These are phyloP conservation scores for Backusella parvicylindrica DNA, from an alignment of 192 early-diverging fungal genomes.

Conservation along the genomic window DNA sequence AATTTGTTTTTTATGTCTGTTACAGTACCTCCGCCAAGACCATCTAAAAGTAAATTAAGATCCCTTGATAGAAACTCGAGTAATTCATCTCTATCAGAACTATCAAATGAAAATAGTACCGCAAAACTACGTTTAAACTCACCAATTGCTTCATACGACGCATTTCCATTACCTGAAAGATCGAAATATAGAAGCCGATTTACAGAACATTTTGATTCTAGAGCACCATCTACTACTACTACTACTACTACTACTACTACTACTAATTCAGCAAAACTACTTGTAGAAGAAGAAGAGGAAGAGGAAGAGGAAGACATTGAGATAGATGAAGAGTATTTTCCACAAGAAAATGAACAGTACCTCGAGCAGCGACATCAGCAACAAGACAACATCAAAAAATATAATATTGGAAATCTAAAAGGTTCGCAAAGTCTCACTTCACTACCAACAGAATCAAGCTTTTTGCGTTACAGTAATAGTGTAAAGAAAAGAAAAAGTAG, in stretches of 20 bases:
- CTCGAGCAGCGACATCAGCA: not conserved
- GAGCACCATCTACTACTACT: not conserved
- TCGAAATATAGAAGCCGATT: slow-evolving; percentile 5
- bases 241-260: not conserved
- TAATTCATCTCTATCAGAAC: not conserved
- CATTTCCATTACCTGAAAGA: not conserved
- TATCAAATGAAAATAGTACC: not conserved
- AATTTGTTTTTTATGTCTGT: not conserved
- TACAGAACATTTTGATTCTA: slow-evolving; percentile 6
- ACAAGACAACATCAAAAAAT: not conserved
- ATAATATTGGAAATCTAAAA: not conserved
- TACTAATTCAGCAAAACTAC: not conserved
- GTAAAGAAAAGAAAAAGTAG: not conserved
- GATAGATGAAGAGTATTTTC: not conserved
- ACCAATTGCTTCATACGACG: not conserved
- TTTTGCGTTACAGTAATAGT: not conserved
- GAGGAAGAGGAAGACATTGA: not conserved
- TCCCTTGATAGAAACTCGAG: not conserved
- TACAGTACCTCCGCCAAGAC: not conserved
- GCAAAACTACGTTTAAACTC: not conserved
- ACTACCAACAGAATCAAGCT: not conserved
- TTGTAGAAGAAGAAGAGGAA: not conserved
- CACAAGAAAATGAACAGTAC: not conserved
- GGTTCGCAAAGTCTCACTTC: not conserved
- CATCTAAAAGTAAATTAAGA: slow-evolving; percentile 13